Conservation (phyloP, 2,329 filamentous ascomycete species). For the Fusarium agapanthi region DNA sequence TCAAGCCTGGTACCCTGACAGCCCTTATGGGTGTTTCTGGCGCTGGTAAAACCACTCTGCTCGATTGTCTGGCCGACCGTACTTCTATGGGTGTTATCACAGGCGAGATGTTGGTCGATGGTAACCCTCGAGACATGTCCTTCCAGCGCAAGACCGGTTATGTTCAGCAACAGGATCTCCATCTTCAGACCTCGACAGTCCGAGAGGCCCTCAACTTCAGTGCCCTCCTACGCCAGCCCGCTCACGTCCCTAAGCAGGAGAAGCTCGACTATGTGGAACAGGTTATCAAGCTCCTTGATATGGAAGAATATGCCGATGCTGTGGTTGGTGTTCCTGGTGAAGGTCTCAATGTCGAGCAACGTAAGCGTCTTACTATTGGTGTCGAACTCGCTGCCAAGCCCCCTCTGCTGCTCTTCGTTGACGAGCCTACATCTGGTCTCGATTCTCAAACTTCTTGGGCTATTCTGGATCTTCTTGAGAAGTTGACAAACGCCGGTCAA, state of each 20-base stretch:
- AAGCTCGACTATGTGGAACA: slow-evolving; percentile 90
- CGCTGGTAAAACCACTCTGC: slow-evolving; percentile 91
- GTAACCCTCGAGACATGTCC: slow-evolving; percentile 74
- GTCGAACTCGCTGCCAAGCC: slow-evolving; percentile 97
- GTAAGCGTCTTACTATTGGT: slow-evolving; percentile 87
- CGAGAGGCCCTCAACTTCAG: slow-evolving; percentile 89
- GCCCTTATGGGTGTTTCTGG: slow-evolving; percentile 92
- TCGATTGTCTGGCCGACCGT: slow-evolving; percentile 86
- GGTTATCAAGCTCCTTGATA: slow-evolving; percentile 89
- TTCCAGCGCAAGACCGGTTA: slow-evolving; percentile 95
- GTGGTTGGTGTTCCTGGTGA: slow-evolving; percentile 91
- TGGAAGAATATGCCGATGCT: slow-evolving; percentile 90
- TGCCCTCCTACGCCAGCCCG: slow-evolving; percentile 84
- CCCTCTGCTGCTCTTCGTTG: slow-evolving; percentile 86
- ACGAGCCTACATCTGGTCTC: slow-evolving; percentile 93
- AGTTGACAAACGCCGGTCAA: slow-evolving; percentile 87
- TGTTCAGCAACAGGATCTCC: slow-evolving; percentile 91
- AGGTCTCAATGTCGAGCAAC: slow-evolving; percentile 77
- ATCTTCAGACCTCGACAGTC: slow-evolving; percentile 84
- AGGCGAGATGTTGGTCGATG: slow-evolving; percentile 79
- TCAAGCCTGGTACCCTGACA: slow-evolving; percentile 89
- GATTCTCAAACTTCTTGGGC: slow-evolving; percentile 95
- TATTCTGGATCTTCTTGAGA: slow-evolving; percentile 87
- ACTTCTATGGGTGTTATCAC: slow-evolving; percentile 89
- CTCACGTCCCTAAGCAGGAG: slow-evolving; percentile 74